Evolutionary conservation across 2,329 filamentous ascomycete species (phyloP), one percentile per base, ranked within the genome.

Genomic region (Talaromyces sp.): DNA sequence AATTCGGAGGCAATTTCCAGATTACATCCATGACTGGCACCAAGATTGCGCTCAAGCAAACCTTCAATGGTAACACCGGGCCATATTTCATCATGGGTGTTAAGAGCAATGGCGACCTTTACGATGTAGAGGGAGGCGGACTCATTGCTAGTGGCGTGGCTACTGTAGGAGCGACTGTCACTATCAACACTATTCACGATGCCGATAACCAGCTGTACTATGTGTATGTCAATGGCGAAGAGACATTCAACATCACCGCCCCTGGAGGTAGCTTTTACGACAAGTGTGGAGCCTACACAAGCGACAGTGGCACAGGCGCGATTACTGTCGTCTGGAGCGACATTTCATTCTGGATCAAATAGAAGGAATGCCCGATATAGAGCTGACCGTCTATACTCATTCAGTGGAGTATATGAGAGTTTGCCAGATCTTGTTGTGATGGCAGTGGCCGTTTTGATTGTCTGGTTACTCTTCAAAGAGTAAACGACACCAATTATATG

Each of bases 11-110:
- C 3, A 17, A 63, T 51, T 63, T 63, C 36, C 47, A 56, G 49
- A 63, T 63, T 15, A 63, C 49, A 11, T 63, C 61, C 29, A 25
- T 63, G 49, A 53, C 31, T 19, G 61, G 61, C 36, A 11, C 25
- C 22, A 63, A n/a, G 10, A 38, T 63, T 29, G 19, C 31, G 31
- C 61, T 63, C n/a, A 63, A 63, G 36, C 61, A 63, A 40, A 63
- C 61, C 17, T 63, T 63, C n/a, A 63, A 63, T n/a, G 61, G 61
- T 13, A n/a, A 63, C 49, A 40, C 36, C 8, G 61, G 61, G 5
- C 61, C 61, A n/a, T 63, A 53, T 38, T 63, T 63, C 49, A 56
- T 63, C 13, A 47, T 63, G 61, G 61, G n/a, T 43, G 61, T 63
- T 36, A 63, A 63, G 49, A 56, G 25, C 49, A 63, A 43, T 29